Evolutionary conservation across 345 rosid species (phyloP).

Genomic region (Gossypium thurberi): DNA sequence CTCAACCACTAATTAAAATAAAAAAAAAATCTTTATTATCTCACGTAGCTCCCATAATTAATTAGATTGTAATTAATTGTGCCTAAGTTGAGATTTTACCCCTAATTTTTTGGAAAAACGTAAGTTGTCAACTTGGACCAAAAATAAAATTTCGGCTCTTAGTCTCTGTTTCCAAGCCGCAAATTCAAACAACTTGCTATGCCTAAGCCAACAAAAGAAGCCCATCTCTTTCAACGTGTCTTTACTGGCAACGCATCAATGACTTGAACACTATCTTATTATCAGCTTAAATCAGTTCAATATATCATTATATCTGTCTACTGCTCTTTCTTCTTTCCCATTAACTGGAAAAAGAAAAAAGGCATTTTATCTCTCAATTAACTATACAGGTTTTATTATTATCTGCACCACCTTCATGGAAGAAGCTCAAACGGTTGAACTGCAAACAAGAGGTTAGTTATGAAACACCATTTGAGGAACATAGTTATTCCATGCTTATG

Average conservation of each 20-base stretch:
- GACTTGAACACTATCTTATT: background rate
- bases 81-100: no score
- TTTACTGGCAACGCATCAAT: background rate
- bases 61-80: no score
- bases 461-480: background rate
- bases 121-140: background rate
- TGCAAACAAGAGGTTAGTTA: constrained; percentile 1
- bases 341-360: background rate
- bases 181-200: background rate
- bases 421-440: background rate
- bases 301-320: background rate
- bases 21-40: accelerated
- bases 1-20: no score
- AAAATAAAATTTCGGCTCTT: background rate
- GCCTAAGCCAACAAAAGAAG: background rate
- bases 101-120: background rate
- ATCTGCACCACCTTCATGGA: background rate
- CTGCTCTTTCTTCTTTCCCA: background rate
- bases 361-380: no score
- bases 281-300: background rate
- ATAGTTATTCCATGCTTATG: background rate
- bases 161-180: background rate
- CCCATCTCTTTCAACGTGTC: background rate
- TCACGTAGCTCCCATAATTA: no score
- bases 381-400: background rate